Percentiles rank a stretch among this genome's conserved stretches.
Conservation (phyloP, 192 early-diverging fungal genomes). For the Phycomyces blakesleeanus region DNA sequence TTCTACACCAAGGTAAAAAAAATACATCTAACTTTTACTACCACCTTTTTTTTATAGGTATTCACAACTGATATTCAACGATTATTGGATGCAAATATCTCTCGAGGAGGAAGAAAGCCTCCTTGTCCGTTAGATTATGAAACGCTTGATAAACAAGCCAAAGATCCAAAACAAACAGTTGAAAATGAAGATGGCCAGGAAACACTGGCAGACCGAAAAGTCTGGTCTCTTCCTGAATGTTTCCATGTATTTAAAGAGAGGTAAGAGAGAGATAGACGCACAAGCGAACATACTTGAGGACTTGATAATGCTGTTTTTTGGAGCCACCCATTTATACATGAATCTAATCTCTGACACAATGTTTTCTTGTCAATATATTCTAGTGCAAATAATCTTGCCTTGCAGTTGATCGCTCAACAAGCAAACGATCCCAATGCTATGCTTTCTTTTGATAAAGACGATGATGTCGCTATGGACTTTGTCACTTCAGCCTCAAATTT, state of each 20-base stretch:
- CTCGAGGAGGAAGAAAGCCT: constrained; percentile 76
- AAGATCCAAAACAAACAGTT: constrained; percentile 16
- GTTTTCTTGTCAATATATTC: too few relatives aligned
- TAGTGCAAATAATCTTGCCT: constrained; percentile 53
- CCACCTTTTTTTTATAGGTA: constrained; percentile 42
- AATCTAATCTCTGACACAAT: too few relatives aligned
- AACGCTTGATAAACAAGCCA: constrained; percentile 28
- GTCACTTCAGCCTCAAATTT: constrained; percentile 91
- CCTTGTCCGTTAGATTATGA: constrained; percentile 69
- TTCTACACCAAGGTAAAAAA: not conserved
- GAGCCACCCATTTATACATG: too few relatives aligned
- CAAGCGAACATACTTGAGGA: not conserved
- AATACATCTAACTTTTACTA: too few relatives aligned
- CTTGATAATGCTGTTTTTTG: too few relatives aligned
- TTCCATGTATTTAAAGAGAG: constrained; percentile 69
- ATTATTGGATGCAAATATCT: constrained; percentile 77
- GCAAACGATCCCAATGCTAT: constrained; percentile 45
- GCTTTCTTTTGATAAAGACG: constrained; percentile 94
- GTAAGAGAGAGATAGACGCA: constrained; percentile 31
- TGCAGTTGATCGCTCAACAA: constrained; percentile 42
- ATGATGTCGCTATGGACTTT: constrained; percentile 85
- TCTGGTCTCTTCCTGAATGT: constrained; percentile 70
- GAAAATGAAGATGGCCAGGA: constrained; percentile 8
- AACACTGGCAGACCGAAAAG: constrained; percentile 59
- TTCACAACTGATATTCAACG: constrained; percentile 79